Conservation (phyloP, 176 grass and related monocot species). For the Cenchrus americanus region DNA sequence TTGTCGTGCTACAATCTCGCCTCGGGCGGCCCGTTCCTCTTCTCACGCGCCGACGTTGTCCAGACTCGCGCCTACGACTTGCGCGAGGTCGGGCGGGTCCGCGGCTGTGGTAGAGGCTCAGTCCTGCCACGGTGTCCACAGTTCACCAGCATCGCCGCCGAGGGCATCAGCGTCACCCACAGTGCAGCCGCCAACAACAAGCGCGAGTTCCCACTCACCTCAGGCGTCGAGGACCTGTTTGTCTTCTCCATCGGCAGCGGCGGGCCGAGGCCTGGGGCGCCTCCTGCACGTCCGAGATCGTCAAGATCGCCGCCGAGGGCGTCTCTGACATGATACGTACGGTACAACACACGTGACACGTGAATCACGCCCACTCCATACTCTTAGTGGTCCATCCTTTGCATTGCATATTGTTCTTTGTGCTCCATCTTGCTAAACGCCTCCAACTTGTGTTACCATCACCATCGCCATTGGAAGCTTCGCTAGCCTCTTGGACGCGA, state of each 20-base stretch:
- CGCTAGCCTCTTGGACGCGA: not conserved
- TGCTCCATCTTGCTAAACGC: conserved; percentile 6
- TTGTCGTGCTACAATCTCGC: conserved; percentile 85
- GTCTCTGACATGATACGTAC: conserved; percentile 73
- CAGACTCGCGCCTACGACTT: conserved; percentile 78
- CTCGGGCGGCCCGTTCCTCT: conserved; percentile 74
- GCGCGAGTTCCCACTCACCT: conserved; percentile 76
- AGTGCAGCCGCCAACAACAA: conserved; percentile 91
- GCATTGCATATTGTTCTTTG: conserved; percentile 23
- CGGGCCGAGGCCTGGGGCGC: conserved; percentile 26
- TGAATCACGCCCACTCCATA: not conserved
- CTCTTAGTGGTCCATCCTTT: not conserved
- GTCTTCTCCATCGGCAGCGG: conserved; percentile 76
- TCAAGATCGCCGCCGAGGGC: conserved; percentile 79
- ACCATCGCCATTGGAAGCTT: not conserved
- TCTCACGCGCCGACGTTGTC: conserved; percentile 85
- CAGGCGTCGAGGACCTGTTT: conserved; percentile 72
- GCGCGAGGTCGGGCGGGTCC: conserved; percentile 43
- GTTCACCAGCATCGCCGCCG: conserved; percentile 60
- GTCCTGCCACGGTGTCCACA: conserved; percentile 51
- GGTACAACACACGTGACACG: not conserved
- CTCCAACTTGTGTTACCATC: not conserved
- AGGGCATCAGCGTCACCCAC: conserved; percentile 69
- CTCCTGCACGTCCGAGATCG: conserved; percentile 50
- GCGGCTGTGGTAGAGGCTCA: conserved; percentile 51